These are phyloP conservation scores for Crithidia mellificae DNA, from an alignment of 208 protist species.

Conservation along the genomic window DNA sequence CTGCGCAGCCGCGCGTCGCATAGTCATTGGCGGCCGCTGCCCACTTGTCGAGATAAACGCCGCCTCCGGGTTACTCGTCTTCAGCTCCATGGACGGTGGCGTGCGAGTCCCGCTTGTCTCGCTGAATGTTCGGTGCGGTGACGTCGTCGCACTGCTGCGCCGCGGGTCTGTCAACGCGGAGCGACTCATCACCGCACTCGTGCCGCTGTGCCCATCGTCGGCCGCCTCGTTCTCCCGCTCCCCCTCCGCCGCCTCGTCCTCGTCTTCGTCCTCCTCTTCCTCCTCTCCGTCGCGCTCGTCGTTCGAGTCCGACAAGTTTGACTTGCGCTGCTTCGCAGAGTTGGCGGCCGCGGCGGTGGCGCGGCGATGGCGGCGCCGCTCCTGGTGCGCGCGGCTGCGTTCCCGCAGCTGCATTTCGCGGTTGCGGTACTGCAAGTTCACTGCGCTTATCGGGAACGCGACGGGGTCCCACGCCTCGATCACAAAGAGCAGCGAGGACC, in stretches of 20 bases:
- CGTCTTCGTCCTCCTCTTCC: slow-evolving; percentile 8
- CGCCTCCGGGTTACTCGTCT: slow-evolving; percentile 12
- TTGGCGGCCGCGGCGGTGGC: not conserved
- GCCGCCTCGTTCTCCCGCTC: too few species aligned
- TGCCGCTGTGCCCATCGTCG: not conserved
- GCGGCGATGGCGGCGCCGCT: slow-evolving; percentile 17
- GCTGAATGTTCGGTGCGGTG: not conserved
- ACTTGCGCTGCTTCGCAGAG: not conserved
- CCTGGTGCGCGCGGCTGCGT: slow-evolving; percentile 22
- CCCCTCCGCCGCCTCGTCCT: too few species aligned
- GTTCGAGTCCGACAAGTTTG: slow-evolving; percentile 1
- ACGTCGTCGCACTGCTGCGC: slow-evolving; percentile 14
- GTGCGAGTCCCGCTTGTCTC: slow-evolving; percentile 13
- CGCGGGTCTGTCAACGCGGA: slow-evolving; percentile 8
- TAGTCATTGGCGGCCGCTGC: slow-evolving; percentile 32
- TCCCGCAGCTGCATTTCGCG: slow-evolving; percentile 27
- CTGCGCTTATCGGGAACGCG: slow-evolving; percentile 55
- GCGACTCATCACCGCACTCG: slow-evolving; percentile 11
- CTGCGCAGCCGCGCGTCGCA: slow-evolving; percentile 20
- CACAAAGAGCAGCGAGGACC: slow-evolving; percentile 62
- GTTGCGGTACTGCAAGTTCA: slow-evolving; percentile 32
- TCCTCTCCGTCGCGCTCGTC: slow-evolving; percentile 1
- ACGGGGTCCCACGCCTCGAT: slow-evolving; percentile 69
- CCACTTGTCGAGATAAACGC: slow-evolving; percentile 33
- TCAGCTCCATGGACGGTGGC: slow-evolving; percentile 11